Percentiles rank a stretch among this genome's conserved stretches.
These are phyloP conservation scores for Heliosperma pusillum DNA, from an alignment of 148 eudicot species.

Conservation along the genomic window DNA sequence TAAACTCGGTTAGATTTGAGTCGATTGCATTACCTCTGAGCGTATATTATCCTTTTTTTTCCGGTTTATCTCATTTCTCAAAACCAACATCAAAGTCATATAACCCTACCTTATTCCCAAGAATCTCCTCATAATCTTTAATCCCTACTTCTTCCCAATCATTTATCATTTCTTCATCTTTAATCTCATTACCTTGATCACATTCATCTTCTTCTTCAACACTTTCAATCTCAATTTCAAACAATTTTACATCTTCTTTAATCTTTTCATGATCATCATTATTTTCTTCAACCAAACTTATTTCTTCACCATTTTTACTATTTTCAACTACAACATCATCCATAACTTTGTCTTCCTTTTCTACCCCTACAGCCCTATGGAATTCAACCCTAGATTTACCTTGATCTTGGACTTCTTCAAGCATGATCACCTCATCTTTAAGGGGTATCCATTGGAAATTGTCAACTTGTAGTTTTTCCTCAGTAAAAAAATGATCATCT, in stretches of 20 bases:
- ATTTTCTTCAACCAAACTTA: neutral
- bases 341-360: conserved; percentile 16
- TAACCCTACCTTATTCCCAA: conserved; percentile 12
- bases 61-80: neutral
- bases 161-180: conserved; percentile 21
- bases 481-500: conserved; percentile 10
- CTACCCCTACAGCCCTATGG: conserved; percentile 17
- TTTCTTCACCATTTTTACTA: neutral
- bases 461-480: conserved; percentile 13
- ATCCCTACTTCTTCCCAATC: conserved; percentile 33
- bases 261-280: neutral
- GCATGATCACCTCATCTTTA: conserved; percentile 21
- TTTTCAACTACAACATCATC: neutral
- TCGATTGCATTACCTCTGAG: too few species aligned
- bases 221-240: conserved; percentile 34
- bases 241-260: conserved; percentile 1
- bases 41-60: too few species aligned
- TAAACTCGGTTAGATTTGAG: too few species aligned
- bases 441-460: conserved; percentile 25
- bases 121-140: conserved; percentile 30
- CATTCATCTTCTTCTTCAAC: conserved; percentile 1
- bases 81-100: neutral
- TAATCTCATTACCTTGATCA: neutral
- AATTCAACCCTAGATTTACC: conserved; percentile 21
- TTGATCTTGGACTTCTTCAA: conserved; percentile 16